Evolutionary conservation across 2,329 filamentous ascomycete genomes (phyloP), one percentile per base, ranked within the genome.

Genomic region (Fusarium graminum): DNA sequence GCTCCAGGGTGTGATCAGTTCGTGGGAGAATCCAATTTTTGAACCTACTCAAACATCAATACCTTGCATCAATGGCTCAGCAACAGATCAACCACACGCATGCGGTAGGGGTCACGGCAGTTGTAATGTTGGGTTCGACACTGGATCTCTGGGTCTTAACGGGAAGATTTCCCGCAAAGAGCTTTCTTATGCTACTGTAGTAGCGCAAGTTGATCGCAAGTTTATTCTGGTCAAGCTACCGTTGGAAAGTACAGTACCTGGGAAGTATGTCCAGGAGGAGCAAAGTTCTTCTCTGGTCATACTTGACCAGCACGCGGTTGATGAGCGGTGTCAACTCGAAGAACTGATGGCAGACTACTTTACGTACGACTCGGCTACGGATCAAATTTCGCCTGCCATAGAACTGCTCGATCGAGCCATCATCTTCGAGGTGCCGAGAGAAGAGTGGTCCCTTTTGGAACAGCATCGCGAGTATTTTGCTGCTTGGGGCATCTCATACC

Each of bases 231-330:
- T 88, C 22, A 90, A 86, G 63, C 79, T 92, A 47, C 74, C 77
- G 0, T 59, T 75, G 14, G 51, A 72, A 22, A 49, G 38, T n/a
- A 10, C 41, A 41, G 22, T 38, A 17, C 12, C 42, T n/a, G 17
- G 16, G 11, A 46, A 40, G 4, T 22, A 26, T 22, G 9, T 17
- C 5, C 13, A 16, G 1, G 43, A 45, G 7, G 59, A 52, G 14
- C 30, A 49, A 9, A 58, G 52, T 83, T 41, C 80, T 91, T 32
- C 88, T 2, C 79, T 98, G 6, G 83, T 97, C 1, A 81, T 97
- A 38, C 84, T 97, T 7, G 95, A 99, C 73, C 95, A 99, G 73
- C 95, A 99, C 74, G 95, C 95, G 1, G 95, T 94, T 4, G 94
- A 97, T 74, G 95, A 99, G 79, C 86, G 95, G 43, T 88, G 91